Conservation (phyloP, 129 eudicot species). For the Daucus carota region DNA sequence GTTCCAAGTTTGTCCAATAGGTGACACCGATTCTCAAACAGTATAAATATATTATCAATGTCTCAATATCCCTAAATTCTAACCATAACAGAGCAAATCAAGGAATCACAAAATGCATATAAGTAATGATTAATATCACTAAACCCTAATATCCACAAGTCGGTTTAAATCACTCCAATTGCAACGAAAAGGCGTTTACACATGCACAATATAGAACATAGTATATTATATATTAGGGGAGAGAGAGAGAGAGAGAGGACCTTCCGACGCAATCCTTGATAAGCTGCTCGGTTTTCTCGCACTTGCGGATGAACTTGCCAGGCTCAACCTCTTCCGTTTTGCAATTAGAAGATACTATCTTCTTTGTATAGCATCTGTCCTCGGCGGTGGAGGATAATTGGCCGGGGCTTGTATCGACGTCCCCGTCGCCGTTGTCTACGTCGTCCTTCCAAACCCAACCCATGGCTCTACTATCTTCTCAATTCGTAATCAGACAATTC, state of each 20-base stretch:
- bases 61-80: not conserved
- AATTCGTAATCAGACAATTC: not conserved
- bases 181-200: not conserved
- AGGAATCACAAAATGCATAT: not conserved
- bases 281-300: slow-evolving; percentile 71
- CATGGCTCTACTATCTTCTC: slow-evolving; percentile 16
- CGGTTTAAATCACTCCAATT: too few species aligned
- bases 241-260: slow-evolving; percentile 23
- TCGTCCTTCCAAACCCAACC: slow-evolving; percentile 58
- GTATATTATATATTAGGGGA: too few species aligned
- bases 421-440: slow-evolving; percentile 16
- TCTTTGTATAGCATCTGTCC: slow-evolving; percentile 54
- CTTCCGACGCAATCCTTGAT: slow-evolving; percentile 70
- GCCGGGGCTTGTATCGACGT: slow-evolving; percentile 15
- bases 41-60: too few species aligned
- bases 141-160: not conserved
- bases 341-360: slow-evolving; percentile 57
- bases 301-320: slow-evolving; percentile 71
- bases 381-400: slow-evolving; percentile 18
- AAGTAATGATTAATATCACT: not conserved
- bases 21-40: not conserved
- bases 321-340: slow-evolving; percentile 86
- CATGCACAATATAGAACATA: not conserved
- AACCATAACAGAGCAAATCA: not conserved
- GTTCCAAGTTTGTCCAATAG: not conserved